Evolutionary conservation across 2,329 filamentous ascomycete species (phyloP).

Genomic region (Botrytis deweyae): DNA sequence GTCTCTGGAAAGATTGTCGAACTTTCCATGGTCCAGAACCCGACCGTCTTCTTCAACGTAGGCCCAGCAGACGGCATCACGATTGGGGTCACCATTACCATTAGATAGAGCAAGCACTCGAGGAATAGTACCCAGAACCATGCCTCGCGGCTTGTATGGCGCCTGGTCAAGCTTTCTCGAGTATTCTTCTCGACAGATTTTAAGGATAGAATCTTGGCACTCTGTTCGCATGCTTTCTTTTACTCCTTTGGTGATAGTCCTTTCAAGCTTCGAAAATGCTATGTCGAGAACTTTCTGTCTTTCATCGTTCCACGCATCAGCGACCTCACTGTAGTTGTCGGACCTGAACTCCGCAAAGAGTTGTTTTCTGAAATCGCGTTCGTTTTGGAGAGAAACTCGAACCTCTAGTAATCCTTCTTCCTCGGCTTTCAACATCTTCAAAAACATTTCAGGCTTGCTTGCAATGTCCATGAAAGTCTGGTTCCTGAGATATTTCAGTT

Average conservation of each 20-base stretch:
- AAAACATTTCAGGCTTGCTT: conserved; percentile 80
- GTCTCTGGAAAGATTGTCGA: conserved; percentile 72
- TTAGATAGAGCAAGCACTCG: conserved; percentile 86
- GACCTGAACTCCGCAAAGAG: conserved; percentile 85
- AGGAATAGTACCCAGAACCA: conserved; percentile 83
- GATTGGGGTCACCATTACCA: conserved; percentile 68
- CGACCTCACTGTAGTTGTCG: conserved; percentile 92
- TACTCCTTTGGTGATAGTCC: conserved; percentile 82
- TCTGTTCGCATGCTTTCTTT: conserved; percentile 93
- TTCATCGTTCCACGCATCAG: conserved; percentile 91
- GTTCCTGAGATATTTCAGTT: conserved; percentile 93
- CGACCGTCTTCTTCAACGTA: conserved; percentile 92
- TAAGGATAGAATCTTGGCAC: conserved; percentile 90
- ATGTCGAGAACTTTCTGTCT: conserved; percentile 80
- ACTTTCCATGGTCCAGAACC: conserved; percentile 84
- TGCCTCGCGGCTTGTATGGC: conserved; percentile 91
- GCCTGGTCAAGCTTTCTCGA: conserved; percentile 90
- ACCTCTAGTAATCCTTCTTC: conserved; percentile 91
- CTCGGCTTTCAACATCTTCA: conserved; percentile 97
- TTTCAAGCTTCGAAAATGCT: conserved; percentile 78
- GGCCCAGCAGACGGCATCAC: conserved; percentile 85
- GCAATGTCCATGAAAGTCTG: conserved; percentile 82
- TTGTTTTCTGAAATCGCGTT: conserved; percentile 71
- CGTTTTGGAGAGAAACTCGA: conserved; percentile 72
- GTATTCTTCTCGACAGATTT: conserved; percentile 83